A percentile compares a stretch with the other conserved stretches of the same genome.
Evolutionary conservation across 2,329 filamentous ascomycete genomes (phyloP).

Genomic region (Monilinia polystroma): DNA sequence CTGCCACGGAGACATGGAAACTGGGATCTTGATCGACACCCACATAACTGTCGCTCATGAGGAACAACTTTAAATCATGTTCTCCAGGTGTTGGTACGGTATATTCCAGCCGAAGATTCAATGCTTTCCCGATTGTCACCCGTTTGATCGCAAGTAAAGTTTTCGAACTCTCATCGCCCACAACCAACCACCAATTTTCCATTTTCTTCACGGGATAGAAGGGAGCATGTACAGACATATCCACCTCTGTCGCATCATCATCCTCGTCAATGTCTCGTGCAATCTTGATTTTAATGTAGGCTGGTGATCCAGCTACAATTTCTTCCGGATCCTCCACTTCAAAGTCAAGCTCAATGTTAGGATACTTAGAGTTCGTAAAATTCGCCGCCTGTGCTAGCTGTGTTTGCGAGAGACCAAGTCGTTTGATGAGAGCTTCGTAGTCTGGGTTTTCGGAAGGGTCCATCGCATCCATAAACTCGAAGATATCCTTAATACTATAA

Average conservation of each 20-base stretch:
- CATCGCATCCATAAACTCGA: conserved; percentile 99
- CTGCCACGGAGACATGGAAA: conserved; percentile 80
- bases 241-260: conserved; percentile 66
- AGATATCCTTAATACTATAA: conserved; percentile 80
- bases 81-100: conserved; percentile 80
- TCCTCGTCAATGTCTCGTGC: conserved; percentile 76
- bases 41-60: conserved; percentile 97
- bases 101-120: conserved; percentile 82
- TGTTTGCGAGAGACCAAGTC: conserved; percentile 73
- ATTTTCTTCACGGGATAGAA: conserved; percentile 92
- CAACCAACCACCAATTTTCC: conserved; percentile 98
- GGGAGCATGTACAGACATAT: conserved; percentile 85
- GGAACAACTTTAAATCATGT: conserved; percentile 83
- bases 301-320: conserved; percentile 75
- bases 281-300: conserved; percentile 81
- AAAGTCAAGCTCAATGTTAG: conserved; percentile 89
- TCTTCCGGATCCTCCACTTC: conserved; percentile 78
- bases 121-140: conserved; percentile 76
- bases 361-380: conserved; percentile 96
- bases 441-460: conserved; percentile 88
- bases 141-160: conserved; percentile 90
- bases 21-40: conserved; percentile 94
- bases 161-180: conserved; percentile 88
- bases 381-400: conserved; percentile 87
- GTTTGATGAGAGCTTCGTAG: conserved; percentile 73